A percentile compares a stretch with the other conserved stretches of the same genome.
Conservation (phyloP, 2,329 filamentous ascomycete genomes). For the Penicillium psychrosexuale region DNA sequence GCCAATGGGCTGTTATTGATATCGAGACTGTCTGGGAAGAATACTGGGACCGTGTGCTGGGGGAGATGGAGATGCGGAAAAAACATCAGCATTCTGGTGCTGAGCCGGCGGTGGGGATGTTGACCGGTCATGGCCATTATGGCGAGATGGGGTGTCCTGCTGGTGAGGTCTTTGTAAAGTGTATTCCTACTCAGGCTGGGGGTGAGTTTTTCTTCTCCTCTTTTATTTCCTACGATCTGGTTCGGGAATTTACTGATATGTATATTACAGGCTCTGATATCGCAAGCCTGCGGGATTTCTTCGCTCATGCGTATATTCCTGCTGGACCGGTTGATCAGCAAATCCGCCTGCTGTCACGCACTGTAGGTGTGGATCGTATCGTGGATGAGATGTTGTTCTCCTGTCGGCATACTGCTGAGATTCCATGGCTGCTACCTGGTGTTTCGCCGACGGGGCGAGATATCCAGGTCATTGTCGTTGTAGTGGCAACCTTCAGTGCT, state of each 20-base stretch:
- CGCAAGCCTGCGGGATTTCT: conserved; percentile 45
- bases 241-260: not conserved
- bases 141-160: not conserved
- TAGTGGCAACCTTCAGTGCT: conserved; percentile 44
- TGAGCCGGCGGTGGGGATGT: conserved; percentile 8
- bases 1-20: conserved; percentile 30
- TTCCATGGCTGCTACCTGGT: conserved; percentile 57
- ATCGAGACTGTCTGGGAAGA: conserved; percentile 42
- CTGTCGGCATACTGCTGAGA: conserved; percentile 53
- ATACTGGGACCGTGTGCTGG: conserved; percentile 31
- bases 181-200: conserved; percentile 37
- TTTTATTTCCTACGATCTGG: not conserved
- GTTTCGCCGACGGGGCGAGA: conserved; percentile 53
- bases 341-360: conserved; percentile 54
- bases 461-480: conserved; percentile 54
- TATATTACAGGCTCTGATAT: conserved; percentile 18
- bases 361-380: conserved; percentile 54
- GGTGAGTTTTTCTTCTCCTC: conserved; percentile 23
- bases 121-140: conserved; percentile 5
- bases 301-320: conserved; percentile 52
- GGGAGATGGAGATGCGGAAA: conserved; percentile 18
- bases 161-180: conserved; percentile 31
- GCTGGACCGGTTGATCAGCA: conserved; percentile 47
- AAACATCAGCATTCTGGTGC: conserved; percentile 15
- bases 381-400: conserved; percentile 57